Evolutionary conservation across 805 yeast species (phyloP).

Genomic region (Ogataea methanolica): DNA sequence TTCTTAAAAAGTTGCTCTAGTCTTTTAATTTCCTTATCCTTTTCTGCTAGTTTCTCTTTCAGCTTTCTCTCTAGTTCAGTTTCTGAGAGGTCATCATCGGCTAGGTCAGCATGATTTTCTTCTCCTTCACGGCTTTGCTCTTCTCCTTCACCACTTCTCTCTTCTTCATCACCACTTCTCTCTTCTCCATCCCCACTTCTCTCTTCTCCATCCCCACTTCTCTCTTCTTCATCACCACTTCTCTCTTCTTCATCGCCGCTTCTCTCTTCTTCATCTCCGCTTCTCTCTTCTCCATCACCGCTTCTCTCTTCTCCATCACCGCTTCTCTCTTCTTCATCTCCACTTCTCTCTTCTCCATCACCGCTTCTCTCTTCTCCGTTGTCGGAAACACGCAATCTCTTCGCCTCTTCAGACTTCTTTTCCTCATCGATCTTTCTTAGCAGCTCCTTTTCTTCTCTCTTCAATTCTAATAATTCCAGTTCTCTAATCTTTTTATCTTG

Average conservation of each 20-base stretch:
- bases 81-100: not conserved
- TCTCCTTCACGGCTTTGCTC: not conserved
- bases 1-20: constrained; percentile 19
- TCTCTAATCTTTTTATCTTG: constrained; percentile 12
- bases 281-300: too few relatives aligned
- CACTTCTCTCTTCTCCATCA: constrained; percentile 8
- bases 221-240: too few relatives aligned
- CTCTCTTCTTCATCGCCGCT: too few relatives aligned
- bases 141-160: constrained; percentile 10
- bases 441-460: constrained; percentile 6
- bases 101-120: constrained; percentile 1
- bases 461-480: constrained; percentile 1
- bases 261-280: too few relatives aligned
- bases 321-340: constrained; percentile 9
- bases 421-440: constrained; percentile 6
- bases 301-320: too few relatives aligned
- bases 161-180: constrained; percentile 3
- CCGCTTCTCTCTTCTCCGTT: constrained; percentile 5
- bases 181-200: constrained; percentile 5
- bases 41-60: constrained; percentile 20
- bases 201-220: too few relatives aligned
- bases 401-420: constrained; percentile 4
- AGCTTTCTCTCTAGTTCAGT: not conserved
- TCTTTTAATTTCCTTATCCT: constrained; percentile 21
- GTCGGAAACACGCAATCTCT: not conserved